phyloP scores from a whole-genome alignment of 2,329 filamentous ascomycete species.

The Helicocarpus griseus region DNA sequence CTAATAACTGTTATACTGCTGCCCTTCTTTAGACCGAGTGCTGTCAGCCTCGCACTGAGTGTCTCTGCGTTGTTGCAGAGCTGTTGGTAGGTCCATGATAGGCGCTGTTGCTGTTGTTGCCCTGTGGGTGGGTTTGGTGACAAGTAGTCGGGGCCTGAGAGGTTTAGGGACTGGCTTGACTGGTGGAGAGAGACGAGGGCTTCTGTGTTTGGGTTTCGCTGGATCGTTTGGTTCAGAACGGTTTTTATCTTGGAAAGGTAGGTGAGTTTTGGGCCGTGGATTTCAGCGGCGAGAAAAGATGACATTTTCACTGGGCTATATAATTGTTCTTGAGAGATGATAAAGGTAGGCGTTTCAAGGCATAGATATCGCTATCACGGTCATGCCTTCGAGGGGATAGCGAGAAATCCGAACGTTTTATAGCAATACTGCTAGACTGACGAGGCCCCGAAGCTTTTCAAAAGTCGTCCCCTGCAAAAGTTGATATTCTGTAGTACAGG shows the following conservation, averaged over 20 bases:
- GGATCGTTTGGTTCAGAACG: not conserved
- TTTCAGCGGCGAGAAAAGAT: not conserved
- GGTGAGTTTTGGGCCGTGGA: not conserved
- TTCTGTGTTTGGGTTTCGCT: not conserved
- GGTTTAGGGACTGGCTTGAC: not conserved
- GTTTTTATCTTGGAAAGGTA: not conserved
- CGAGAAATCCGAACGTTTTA: too few species aligned
- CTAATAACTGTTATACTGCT: slow-evolving; percentile 21
- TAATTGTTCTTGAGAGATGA: too few species aligned
- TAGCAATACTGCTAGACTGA: too few species aligned
- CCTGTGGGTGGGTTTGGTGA: not conserved
- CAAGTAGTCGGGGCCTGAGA: not conserved
- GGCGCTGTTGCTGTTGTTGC: not conserved
- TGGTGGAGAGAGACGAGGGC: not conserved
- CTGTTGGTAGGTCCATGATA: not conserved
- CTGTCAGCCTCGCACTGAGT: not conserved
- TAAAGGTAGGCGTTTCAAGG: too few species aligned
- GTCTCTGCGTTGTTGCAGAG: not conserved
- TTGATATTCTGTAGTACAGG: too few species aligned
- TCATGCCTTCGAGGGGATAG: too few species aligned
- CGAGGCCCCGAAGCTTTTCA: too few species aligned
- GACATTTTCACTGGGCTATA: too few species aligned
- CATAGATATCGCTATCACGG: too few species aligned
- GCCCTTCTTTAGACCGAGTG: not conserved
- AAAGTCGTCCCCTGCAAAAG: too few species aligned